Conservation (phyloP, 805 yeast species). For the Saccharomycopsis malanga region DNA sequence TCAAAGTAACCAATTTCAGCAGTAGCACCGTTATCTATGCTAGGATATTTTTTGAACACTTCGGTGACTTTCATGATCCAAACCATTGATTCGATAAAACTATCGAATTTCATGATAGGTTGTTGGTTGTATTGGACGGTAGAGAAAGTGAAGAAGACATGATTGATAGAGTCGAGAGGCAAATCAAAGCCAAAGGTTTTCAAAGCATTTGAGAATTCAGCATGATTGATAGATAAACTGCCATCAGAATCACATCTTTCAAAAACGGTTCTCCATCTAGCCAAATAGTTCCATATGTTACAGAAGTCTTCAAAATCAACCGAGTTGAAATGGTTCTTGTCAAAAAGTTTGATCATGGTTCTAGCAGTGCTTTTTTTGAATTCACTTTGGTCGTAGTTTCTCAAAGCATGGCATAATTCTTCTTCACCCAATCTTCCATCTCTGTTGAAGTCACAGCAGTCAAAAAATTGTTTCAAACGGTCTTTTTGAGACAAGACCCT, state of each 20-base stretch:
- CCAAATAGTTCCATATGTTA: slow-evolving; percentile 20
- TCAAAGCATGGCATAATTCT: slow-evolving; percentile 21
- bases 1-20: slow-evolving; percentile 22
- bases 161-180: slow-evolving; percentile 18
- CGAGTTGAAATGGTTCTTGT: slow-evolving; percentile 18
- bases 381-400: slow-evolving; percentile 22
- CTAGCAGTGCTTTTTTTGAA: slow-evolving; percentile 21
- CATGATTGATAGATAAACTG: slow-evolving; percentile 16
- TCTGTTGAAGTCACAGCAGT: slow-evolving; percentile 22
- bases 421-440: slow-evolving; percentile 22
- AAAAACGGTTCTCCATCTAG: slow-evolving; percentile 23
- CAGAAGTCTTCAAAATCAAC: slow-evolving; percentile 21
- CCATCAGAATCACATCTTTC: slow-evolving; percentile 20
- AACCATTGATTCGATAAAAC: slow-evolving; percentile 21
- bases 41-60: slow-evolving; percentile 21
- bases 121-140: slow-evolving; percentile 4
- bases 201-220: slow-evolving; percentile 19
- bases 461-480: slow-evolving; percentile 21
- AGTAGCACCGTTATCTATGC: slow-evolving; percentile 19
- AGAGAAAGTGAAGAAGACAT: slow-evolving; percentile 19
- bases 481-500: slow-evolving; percentile 16
- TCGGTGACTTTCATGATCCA: slow-evolving; percentile 22
- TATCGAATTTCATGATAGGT: slow-evolving; percentile 22
- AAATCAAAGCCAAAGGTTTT: slow-evolving; percentile 21
- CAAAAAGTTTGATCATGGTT: slow-evolving; percentile 22